phyloP scores from a whole-genome alignment of 2,329 filamentous ascomycete genomes.

The Aspergillus pseudoterreus region DNA sequence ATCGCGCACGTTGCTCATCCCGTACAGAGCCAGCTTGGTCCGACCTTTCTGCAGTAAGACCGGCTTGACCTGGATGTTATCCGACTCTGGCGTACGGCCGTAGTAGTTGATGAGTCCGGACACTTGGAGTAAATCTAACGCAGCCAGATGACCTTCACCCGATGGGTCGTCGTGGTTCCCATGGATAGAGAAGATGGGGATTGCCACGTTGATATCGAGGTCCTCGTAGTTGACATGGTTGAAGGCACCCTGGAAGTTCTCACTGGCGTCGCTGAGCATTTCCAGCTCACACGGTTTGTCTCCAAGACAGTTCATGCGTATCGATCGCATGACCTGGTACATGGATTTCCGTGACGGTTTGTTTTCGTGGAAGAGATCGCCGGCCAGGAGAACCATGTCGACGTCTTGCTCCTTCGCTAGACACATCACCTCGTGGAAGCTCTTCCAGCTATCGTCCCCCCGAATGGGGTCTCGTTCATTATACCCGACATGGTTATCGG shows the following conservation, averaged over 20 bases:
- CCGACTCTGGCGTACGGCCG: slow-evolving; percentile 82
- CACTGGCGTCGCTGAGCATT: slow-evolving; percentile 86
- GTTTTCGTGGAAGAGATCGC: slow-evolving; percentile 97
- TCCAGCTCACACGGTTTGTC: slow-evolving; percentile 95
- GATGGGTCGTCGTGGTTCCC: slow-evolving; percentile 98
- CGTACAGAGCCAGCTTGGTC: slow-evolving; percentile 90
- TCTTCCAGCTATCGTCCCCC: slow-evolving; percentile 95
- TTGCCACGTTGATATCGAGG: slow-evolving; percentile 92
- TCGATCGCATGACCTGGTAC: slow-evolving; percentile 94
- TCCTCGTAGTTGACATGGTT: slow-evolving; percentile 98
- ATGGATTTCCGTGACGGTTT: slow-evolving; percentile 93
- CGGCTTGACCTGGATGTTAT: slow-evolving; percentile 90
- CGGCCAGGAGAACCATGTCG: slow-evolving; percentile 93
- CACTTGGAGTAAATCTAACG: slow-evolving; percentile 84
- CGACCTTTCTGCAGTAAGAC: slow-evolving; percentile 88
- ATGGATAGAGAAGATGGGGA: slow-evolving; percentile 97
- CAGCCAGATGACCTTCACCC: slow-evolving; percentile 89
- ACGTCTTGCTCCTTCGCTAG: slow-evolving; percentile 84
- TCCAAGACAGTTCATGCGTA: slow-evolving; percentile 89
- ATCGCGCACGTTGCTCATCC: slow-evolving; percentile 92
- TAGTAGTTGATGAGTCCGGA: slow-evolving; percentile 95
- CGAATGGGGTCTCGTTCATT: slow-evolving; percentile 89
- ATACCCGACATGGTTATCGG: slow-evolving; percentile 97
- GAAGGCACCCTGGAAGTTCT: slow-evolving; percentile 86
- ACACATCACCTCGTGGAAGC: slow-evolving; percentile 92